Conservation (phyloP, 441 rosid species). For the Pelargonium hybrid region DNA sequence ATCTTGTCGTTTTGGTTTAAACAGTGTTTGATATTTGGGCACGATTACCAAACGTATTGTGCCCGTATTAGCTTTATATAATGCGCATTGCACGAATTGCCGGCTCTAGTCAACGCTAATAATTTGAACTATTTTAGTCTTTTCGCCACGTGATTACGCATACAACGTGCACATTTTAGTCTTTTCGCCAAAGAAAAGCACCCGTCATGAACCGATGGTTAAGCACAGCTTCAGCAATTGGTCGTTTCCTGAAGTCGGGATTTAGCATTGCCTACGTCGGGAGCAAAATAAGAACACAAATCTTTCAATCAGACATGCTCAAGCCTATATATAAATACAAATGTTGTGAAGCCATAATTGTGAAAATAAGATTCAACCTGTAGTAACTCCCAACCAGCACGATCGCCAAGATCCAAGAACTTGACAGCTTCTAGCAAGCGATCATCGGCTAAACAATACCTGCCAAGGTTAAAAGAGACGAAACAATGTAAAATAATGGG, state of each 20-base stretch:
- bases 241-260: slow-evolving; percentile 63
- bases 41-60: too few species aligned
- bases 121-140: too few species aligned
- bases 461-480: slow-evolving; percentile 22
- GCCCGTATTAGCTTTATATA: too few species aligned
- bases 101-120: too few species aligned
- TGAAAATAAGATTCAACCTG: slow-evolving; percentile 43
- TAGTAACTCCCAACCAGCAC: slow-evolving; percentile 86
- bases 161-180: too few species aligned
- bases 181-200: slow-evolving; percentile 21
- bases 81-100: too few species aligned
- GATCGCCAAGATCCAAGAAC: slow-evolving; percentile 66
- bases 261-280: slow-evolving; percentile 55
- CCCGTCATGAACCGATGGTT: slow-evolving; percentile 54
- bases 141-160: slow-evolving; percentile 11
- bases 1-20: too few species aligned
- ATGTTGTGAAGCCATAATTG: not conserved
- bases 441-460: slow-evolving; percentile 87
- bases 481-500: not conserved
- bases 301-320: too few species aligned
- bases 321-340: too few species aligned
- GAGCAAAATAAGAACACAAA: too few species aligned
- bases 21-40: too few species aligned
- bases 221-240: slow-evolving; percentile 61
- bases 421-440: slow-evolving; percentile 65